Evolutionary conservation across 192 early-diverging fungal species (phyloP), one percentile per base, ranked within the genome.

Genomic region (Entrophospora sp.): DNA sequence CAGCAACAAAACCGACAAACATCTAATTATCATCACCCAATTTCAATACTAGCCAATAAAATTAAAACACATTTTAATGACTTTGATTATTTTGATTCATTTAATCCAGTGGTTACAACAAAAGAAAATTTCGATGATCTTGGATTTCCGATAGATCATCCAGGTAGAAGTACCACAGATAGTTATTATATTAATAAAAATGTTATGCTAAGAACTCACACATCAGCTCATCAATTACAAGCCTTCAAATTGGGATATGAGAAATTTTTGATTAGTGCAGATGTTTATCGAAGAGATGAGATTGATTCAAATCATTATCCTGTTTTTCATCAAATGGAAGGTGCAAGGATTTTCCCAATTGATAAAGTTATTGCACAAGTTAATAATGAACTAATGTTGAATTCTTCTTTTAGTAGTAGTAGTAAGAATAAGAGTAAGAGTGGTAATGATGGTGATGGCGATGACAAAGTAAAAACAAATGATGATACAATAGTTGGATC

Each of bases 311-410:
- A 83, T 59, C 96, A 98, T 69, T 98, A 97, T 72, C 96, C 96
- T 0, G 92, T 92, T 4, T 98, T 98, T 72, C 96, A 98, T 67
- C 96, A 98, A 72, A 96, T 98, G 87, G 96, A 98, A 67, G 96
- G 93, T 6, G 86, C 94, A 31, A 85, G 88, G 38, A 72, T 83
- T 27, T 90, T 90, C 71, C 73, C 81, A 20, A 67, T 77, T 27
- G 70, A 69, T 27, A 72, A 77, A n/a, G 64, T 51, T 0, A 55
- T 69, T n/a, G n/a, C n/a, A n/a, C n/a, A n/a, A n/a, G n/a, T n/a
- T n/a, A n/a, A n/a, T n/a, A n/a, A n/a, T n/a, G n/a, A n/a, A n/a
- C n/a, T n/a, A n/a, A n/a, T n/a, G n/a, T n/a, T n/a, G n/a, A n/a
- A n/a, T n/a, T n/a, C n/a, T n/a, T n/a, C n/a, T n/a, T n/a, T n/a